Conservation (phyloP, 2,329 filamentous ascomycete genomes). For the Elsinoe necatrix region DNA sequence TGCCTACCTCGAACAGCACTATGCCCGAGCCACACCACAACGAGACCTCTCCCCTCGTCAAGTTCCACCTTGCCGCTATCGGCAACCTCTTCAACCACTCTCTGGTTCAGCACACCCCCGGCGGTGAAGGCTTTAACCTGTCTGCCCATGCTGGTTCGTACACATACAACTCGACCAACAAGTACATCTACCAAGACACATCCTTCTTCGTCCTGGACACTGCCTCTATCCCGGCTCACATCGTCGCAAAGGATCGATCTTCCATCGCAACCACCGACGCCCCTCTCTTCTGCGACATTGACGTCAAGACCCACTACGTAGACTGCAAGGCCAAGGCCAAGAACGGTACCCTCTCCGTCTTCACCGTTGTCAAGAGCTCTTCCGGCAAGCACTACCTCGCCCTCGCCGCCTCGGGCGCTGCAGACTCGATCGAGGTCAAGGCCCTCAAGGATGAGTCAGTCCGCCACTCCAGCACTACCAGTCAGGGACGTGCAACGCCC, state of each 20-base stretch:
- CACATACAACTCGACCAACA: constrained; percentile 28
- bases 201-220: constrained; percentile 7
- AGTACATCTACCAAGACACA: constrained; percentile 17
- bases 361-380: not conserved
- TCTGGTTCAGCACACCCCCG: not conserved
- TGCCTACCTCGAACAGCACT: not conserved
- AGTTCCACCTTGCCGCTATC: not conserved
- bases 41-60: not conserved
- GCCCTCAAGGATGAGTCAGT: not conserved
- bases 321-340: not conserved
- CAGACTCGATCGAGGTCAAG: not conserved
- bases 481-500: not conserved
- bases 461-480: not conserved
- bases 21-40: not conserved
- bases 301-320: not conserved
- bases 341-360: not conserved
- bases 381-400: not conserved
- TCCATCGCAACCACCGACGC: not conserved
- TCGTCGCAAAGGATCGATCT: not conserved
- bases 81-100: constrained; percentile 8
- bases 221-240: not conserved
- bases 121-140: not conserved
- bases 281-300: not conserved
- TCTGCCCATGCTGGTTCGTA: constrained; percentile 20
- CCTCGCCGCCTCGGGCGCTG: not conserved